Percentiles rank a stretch among this genome's conserved stretches.
phyloP scores from a whole-genome alignment of 1,284 basidiomycete genomes.

The Apiotrichum domesticum region DNA sequence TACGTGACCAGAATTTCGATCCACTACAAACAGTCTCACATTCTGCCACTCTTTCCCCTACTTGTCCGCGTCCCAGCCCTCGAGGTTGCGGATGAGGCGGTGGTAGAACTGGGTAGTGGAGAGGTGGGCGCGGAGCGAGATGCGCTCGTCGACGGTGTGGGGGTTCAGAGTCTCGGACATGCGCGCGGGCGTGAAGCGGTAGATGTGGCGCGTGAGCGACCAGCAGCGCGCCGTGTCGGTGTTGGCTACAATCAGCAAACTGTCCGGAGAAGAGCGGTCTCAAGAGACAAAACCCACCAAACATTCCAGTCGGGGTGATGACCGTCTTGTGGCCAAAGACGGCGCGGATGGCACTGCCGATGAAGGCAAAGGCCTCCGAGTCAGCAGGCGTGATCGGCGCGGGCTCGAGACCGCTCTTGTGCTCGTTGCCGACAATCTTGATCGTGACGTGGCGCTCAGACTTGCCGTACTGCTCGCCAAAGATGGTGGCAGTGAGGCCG shows the following conservation, averaged over 20 bases:
- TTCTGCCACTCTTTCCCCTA: background rate
- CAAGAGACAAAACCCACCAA: background rate
- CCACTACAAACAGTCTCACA: no score
- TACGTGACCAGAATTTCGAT: no score
- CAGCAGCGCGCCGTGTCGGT: slow-evolving; percentile 49
- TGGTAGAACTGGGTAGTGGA: slow-evolving; percentile 50
- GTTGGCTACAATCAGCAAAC: slow-evolving; percentile 23
- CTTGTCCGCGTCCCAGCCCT: slow-evolving; percentile 31
- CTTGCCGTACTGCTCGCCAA: slow-evolving; percentile 17
- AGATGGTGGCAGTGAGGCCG: slow-evolving; percentile 40
- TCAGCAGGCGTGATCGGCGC: slow-evolving; percentile 48
- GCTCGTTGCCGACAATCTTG: slow-evolving; percentile 12
- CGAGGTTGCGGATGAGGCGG: slow-evolving; percentile 50
- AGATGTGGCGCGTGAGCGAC: slow-evolving; percentile 49
- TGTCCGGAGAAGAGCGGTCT: no score
- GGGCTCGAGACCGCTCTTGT: slow-evolving; percentile 42
- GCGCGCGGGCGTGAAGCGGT: slow-evolving; percentile 48
- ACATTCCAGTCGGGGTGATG: slow-evolving; percentile 51
- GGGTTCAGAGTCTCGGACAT: slow-evolving; percentile 40
- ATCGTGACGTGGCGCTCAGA: slow-evolving; percentile 10
- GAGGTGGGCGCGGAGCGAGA: slow-evolving; percentile 45
- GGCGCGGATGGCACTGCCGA: slow-evolving; percentile 46
- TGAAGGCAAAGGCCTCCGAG: slow-evolving; percentile 44
- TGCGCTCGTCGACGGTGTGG: slow-evolving; percentile 52
- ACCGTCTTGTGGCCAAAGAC: slow-evolving; percentile 47